These are phyloP conservation scores for Camellia oleifera DNA, from an alignment of 179 eudicot species.

Conservation along the genomic window DNA sequence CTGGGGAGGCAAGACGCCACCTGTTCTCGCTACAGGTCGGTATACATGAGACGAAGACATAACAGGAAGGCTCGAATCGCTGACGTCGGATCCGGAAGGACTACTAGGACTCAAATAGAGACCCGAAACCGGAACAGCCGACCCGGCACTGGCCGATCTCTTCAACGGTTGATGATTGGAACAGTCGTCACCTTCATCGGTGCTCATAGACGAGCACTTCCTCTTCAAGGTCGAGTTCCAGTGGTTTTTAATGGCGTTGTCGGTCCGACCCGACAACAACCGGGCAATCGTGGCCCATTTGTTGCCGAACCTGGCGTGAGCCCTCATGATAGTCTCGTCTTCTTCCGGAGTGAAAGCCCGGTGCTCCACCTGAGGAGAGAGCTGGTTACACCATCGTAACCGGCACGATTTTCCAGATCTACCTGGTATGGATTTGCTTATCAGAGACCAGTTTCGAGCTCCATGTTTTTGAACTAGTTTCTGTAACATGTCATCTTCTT, in stretches of 20 bases:
- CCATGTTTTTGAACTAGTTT: slow-evolving; percentile 61
- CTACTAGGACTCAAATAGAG: slow-evolving; percentile 44
- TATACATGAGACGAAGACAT: slow-evolving; percentile 27
- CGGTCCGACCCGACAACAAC: slow-evolving; percentile 54
- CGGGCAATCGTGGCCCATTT: slow-evolving; percentile 81
- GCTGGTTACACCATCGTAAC: slow-evolving; percentile 73
- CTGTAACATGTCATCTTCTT: slow-evolving; percentile 51
- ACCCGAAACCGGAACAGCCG: slow-evolving; percentile 41
- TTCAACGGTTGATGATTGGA: slow-evolving; percentile 35
- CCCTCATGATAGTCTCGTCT: slow-evolving; percentile 58
- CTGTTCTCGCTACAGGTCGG: slow-evolving; percentile 38
- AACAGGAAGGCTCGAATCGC: slow-evolving; percentile 43
- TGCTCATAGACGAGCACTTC: slow-evolving; percentile 41
- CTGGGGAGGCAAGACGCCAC: slow-evolving; percentile 19
- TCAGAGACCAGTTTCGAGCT: slow-evolving; percentile 63
- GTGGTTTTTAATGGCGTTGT: slow-evolving; percentile 73
- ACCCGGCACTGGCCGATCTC: slow-evolving; percentile 65
- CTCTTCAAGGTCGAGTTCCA: slow-evolving; percentile 73
- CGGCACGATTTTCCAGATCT: slow-evolving; percentile 69
- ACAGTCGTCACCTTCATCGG: slow-evolving; percentile 26
- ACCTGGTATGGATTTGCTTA: slow-evolving; percentile 66
- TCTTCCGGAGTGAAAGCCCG: slow-evolving; percentile 67
- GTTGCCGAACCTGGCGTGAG: slow-evolving; percentile 63
- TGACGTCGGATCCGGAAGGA: slow-evolving; percentile 62
- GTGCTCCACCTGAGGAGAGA: slow-evolving; percentile 72